These are phyloP conservation scores for Tolypocladium nubicola DNA, from an alignment of 2,329 filamentous ascomycete species.

Conservation along the genomic window DNA sequence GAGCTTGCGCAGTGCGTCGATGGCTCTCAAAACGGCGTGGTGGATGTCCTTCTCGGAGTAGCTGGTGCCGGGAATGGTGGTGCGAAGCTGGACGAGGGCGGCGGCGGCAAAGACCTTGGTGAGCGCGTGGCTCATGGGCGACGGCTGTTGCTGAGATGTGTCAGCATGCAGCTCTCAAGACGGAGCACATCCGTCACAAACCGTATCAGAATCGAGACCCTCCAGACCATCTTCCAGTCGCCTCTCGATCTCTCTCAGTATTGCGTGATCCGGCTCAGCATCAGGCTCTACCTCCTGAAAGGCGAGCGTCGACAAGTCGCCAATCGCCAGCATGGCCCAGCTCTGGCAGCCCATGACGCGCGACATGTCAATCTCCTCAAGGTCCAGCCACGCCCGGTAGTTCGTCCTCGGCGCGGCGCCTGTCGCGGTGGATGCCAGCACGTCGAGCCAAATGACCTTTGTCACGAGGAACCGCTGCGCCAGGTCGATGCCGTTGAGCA, in stretches of 20 bases:
- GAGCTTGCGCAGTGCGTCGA: slow-evolving; percentile 5
- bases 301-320: slow-evolving; percentile 5
- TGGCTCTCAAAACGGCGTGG: neutral
- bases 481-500: slow-evolving; percentile 6
- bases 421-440: slow-evolving; percentile 7
- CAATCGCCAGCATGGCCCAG: slow-evolving; percentile 9
- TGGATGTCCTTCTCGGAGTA: neutral
- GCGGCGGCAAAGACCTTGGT: slow-evolving; percentile 7
- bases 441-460: slow-evolving; percentile 12
- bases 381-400: slow-evolving; percentile 6
- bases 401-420: slow-evolving; percentile 2
- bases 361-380: slow-evolving; percentile 7
- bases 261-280: neutral
- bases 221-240: neutral
- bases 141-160: neutral
- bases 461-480: slow-evolving; percentile 9
- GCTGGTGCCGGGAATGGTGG: neutral
- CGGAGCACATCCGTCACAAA: neutral
- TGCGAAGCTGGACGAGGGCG: slow-evolving; percentile 7
- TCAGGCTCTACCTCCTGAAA: neutral
- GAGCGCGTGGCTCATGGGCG: neutral
- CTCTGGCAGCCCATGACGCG: slow-evolving; percentile 12
- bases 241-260: neutral
- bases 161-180: neutral
- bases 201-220: neutral